A percentile compares a stretch with the other conserved stretches of the same genome.
phyloP scores from a whole-genome alignment of 495 filamentous ascomycete genomes.

The Immersiella caudata region DNA sequence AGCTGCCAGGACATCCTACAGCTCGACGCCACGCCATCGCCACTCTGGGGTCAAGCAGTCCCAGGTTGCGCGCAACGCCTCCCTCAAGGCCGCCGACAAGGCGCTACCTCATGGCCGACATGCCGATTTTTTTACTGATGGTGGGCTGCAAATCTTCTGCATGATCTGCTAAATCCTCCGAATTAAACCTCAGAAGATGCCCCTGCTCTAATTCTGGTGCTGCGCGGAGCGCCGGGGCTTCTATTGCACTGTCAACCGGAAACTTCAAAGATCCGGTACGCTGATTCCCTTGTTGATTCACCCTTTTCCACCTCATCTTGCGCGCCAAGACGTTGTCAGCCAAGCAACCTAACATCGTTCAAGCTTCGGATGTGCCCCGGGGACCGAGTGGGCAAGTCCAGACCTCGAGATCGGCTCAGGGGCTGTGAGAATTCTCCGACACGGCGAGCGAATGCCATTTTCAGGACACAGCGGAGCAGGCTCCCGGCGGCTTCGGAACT shows the following conservation, averaged over 20 bases:
- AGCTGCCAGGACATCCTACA: no score
- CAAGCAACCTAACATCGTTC: not conserved
- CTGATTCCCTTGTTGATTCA: not conserved
- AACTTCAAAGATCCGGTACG: not conserved
- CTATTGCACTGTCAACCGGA: not conserved
- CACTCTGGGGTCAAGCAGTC: no score
- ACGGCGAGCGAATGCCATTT: not conserved
- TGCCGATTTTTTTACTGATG: not conserved
- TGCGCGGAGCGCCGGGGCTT: not conserved
- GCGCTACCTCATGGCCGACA: no score
- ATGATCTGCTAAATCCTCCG: not conserved
- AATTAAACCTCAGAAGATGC: not conserved
- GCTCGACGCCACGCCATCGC: no score
- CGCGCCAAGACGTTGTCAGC: not conserved
- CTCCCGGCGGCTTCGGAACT: constrained; percentile 5
- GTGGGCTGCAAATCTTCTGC: not conserved
- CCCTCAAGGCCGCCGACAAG: no score
- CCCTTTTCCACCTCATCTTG: not conserved
- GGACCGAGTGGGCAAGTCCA: not conserved
- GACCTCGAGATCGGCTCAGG: constrained; percentile 6
- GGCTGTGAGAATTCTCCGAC: constrained; percentile 8
- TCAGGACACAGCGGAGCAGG: not conserved
- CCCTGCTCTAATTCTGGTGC: not conserved
- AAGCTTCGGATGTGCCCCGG: not conserved
- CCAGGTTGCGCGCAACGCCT: no score